These are phyloP conservation scores for Theobroma grandiflorum DNA, from an alignment of 441 rosid genomes.

Conservation along the genomic window DNA sequence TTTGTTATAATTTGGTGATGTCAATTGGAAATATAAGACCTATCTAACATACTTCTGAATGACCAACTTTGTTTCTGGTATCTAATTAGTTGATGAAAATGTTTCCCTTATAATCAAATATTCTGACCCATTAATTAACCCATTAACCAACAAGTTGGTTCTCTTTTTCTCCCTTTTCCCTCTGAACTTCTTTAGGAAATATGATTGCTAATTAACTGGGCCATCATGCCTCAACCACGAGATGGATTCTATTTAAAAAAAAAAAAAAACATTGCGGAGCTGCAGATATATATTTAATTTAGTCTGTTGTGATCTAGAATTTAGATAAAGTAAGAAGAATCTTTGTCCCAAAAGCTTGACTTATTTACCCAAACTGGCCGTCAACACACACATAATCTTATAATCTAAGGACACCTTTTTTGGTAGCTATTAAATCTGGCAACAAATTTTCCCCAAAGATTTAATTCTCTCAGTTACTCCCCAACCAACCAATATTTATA, in stretches of 20 bases:
- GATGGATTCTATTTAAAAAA: neutral
- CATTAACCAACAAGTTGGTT: no score
- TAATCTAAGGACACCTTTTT: neutral
- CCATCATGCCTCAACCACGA: no score
- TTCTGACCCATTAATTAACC: no score
- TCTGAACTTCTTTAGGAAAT: neutral
- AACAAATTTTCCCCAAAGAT: slow-evolving; percentile 31
- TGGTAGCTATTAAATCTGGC: slow-evolving; percentile 38
- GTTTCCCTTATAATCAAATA: no score
- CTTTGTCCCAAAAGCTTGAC: slow-evolving; percentile 19
- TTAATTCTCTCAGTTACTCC: slow-evolving; percentile 22
- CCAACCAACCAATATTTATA: slow-evolving; percentile 26
- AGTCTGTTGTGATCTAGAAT: neutral
- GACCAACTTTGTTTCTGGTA: no score
- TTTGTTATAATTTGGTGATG: no score
- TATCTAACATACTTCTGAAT: no score
- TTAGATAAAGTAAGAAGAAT: neutral
- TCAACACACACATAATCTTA: neutral
- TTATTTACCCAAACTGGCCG: neutral
- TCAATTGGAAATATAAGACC: no score
- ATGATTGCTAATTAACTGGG: no score
- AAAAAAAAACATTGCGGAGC: neutral
- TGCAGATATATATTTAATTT: neutral
- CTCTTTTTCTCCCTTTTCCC: no score
- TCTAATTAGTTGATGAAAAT: no score